Evolutionary conservation across 768 basidiomycete genomes (phyloP), one percentile per base, ranked within the genome.

Genomic region (Mycena belliarum): DNA sequence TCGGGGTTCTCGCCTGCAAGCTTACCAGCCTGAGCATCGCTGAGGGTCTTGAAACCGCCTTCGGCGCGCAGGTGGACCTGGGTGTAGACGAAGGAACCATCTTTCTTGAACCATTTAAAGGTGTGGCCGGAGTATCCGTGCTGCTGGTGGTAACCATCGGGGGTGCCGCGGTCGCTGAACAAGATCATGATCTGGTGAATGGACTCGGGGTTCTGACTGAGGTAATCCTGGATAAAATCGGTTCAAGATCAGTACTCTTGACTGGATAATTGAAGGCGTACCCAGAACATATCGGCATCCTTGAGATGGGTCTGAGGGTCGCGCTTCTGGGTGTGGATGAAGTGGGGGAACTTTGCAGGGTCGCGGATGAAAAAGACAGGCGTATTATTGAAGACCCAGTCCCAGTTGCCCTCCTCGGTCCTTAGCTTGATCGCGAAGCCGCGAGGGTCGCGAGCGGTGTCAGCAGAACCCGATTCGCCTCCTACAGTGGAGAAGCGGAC

Each of bases 71-170:
- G 66, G 73, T 97, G 95, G 66, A 95, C 82, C 73, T 97, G 93
- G 57, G 87, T 84, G 72, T 97, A 98, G 33, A 87, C 84, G 69
- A 88, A 91, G 43, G 87, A 83, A 44, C 93, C 93, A 49, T 95
- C 86, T 1, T 78, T 83, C 75, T 94, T 93, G 73, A 90, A 79
- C 73, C 94, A 85, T 72, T 95, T 91, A 81, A 81, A 92, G 29
- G 95, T 88, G 81, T 97, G 93, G 16, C 95, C 92, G 48, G 91
- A 91, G 79, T 95, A 97, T 3, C 94, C 95, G 74, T 98, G 92
- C 85, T 86, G 79, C 60, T 87, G 78, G 74, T 91, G 86, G 76
- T 77, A 95, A n/a, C 85, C 94, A 73, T 87, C 88, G 59, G 96
- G 95, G 54, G 93, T 97, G 45, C 93, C 89, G 67, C 95, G 91